Evolutionary conservation across 2,329 filamentous ascomycete species (phyloP), one percentile per base, ranked within the genome.

Genomic region (Nothomitra cinnamomea): DNA sequence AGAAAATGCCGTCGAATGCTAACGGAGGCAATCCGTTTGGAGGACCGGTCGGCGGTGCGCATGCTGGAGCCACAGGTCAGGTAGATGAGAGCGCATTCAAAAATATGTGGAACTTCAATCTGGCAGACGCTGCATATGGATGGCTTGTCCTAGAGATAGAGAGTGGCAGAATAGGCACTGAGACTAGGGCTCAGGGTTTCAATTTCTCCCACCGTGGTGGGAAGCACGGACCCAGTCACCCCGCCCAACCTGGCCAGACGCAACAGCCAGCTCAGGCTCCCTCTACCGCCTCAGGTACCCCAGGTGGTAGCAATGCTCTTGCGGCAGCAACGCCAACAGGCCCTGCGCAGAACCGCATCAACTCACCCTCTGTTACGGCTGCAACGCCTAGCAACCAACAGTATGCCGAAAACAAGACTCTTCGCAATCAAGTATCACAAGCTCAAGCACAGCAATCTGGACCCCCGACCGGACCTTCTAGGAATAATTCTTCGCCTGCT

Each of bases 101-200:
- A 75, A 98, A 98, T 67, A 96, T 96, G 92, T 98, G 92, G 92
- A 98, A 98, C 69, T 98, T 98, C 72, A 96, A 96, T 68, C 70
- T 98, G 59, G 92, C 92, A 28, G 92, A 98, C 72, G 92, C 92
- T 54, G 90, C 92, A 19, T 98, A 96, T 66, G 92, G 92, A 57
- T 98, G 88, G 75, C 75, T 98, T 52, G 88, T 96, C 15, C 71
- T 98, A 55, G 92, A 98, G 66, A 83, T 98, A 56, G 92, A 98
- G 65, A 86, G 88, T 63, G 92, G 92, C 52, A 82, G 92, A 43
- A 96, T 98, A 61, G 92, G 89, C 48, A 98, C 92, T 0, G 92
- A 98, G 70, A 98, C 98, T 92, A 82, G 88, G 58, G 92, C 92
- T 21, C 92, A 98, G 65, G 92, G 92, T 42, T 98, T 98, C 78